Percentiles rank a stretch among this genome's conserved stretches.
phyloP scores from a whole-genome alignment of 306 rosid species.

The Corylus americana region DNA sequence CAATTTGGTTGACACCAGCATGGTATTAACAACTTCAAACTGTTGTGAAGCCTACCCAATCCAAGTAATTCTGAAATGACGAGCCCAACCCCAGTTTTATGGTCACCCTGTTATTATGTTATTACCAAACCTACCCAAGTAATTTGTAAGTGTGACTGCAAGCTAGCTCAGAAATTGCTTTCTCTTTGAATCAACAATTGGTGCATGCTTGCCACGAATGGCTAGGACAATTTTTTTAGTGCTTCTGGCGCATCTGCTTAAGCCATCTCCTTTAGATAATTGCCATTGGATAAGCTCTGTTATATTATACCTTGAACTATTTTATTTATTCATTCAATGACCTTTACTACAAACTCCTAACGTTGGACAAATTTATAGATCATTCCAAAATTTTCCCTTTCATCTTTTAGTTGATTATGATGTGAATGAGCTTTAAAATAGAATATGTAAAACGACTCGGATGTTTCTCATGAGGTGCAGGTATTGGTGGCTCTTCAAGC shows the following conservation, averaged over 20 bases:
- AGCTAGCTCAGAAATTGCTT: neutral
- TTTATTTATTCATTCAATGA: neutral
- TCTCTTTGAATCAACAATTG: neutral
- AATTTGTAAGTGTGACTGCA: neutral
- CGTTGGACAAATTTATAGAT: neutral
- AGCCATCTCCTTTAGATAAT: neutral
- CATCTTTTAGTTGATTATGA: slow-evolving; percentile 18
- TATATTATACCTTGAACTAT: neutral
- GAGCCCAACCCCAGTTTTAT: neutral
- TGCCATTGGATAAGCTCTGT: neutral
- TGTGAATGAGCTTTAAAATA: slow-evolving; percentile 11
- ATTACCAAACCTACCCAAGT: neutral
- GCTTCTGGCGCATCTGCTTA: neutral
- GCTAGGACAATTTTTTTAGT: neutral
- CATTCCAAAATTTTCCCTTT: neutral
- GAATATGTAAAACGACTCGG: slow-evolving; percentile 22
- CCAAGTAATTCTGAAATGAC: neutral
- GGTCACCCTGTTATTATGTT: neutral
- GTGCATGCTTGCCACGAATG: neutral
- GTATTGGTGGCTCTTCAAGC: slow-evolving; percentile 96
- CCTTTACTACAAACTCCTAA: neutral
- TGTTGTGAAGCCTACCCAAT: neutral
- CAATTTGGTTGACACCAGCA: too few relatives aligned
- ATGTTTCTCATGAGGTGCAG: slow-evolving; percentile 46
- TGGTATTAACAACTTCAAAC: neutral